A percentile compares a stretch with the other conserved stretches of the same genome.
Evolutionary conservation across 108 stramenopile genomes (phyloP).

Genomic region (Epipyxis sp.): DNA sequence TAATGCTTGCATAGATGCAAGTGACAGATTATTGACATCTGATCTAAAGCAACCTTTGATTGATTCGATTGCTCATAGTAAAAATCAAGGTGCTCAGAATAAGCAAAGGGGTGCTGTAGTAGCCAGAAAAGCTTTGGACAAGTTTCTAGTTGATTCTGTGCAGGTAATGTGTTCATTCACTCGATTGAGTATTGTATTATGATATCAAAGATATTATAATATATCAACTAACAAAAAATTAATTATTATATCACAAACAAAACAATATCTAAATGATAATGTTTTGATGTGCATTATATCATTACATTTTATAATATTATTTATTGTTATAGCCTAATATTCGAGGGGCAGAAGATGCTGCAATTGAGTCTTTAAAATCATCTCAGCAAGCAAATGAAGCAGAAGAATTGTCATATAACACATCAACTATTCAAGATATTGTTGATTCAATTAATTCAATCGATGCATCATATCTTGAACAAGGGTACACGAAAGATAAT

Average conservation of each 20-base stretch:
- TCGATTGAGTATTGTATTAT: too few species aligned
- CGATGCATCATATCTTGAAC: background rate
- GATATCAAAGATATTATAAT: too few species aligned
- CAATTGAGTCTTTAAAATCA: too few species aligned
- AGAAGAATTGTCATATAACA: too few species aligned
- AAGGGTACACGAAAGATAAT: conserved; percentile 8
- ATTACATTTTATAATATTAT: too few species aligned
- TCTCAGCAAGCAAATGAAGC: too few species aligned
- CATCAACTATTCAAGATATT: background rate
- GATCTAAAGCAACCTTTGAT: conserved; percentile 10
- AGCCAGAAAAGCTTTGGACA: conserved; percentile 46
- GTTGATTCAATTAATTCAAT: background rate
- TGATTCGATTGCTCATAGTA: conserved; percentile 2
- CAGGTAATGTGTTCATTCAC: background rate
- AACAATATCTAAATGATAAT: too few species aligned
- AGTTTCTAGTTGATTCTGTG: conserved; percentile 3
- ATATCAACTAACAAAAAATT: too few species aligned
- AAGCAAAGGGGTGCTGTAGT: conserved; percentile 39
- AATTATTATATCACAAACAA: too few species aligned
- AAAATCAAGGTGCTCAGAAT: background rate
- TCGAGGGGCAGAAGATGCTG: conserved; percentile 9
- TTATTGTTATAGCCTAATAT: too few species aligned
- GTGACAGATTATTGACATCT: background rate
- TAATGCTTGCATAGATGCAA: background rate
- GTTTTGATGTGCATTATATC: too few species aligned